Conservation (phyloP, 2,329 filamentous ascomycete genomes). For the Annulohypoxylon truncatum region DNA sequence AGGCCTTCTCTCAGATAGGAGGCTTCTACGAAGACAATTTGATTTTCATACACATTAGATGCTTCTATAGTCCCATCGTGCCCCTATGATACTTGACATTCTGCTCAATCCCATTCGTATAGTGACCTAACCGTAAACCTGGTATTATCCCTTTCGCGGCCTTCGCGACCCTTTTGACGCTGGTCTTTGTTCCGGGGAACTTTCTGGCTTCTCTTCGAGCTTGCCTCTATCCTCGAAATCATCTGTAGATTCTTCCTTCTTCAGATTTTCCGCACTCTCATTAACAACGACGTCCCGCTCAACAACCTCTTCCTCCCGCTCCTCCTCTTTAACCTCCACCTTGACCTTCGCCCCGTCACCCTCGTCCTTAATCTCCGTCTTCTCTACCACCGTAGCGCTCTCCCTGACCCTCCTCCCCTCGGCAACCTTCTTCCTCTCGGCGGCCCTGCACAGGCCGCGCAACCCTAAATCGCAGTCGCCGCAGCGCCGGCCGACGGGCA, state of each 20-base stretch:
- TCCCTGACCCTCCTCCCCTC: constrained; percentile 66
- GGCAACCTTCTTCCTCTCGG: constrained; percentile 72
- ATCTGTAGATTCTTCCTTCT: constrained; percentile 3
- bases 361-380: constrained; percentile 37
- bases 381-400: constrained; percentile 47
- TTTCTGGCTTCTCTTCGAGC: not conserved
- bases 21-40: constrained; percentile 6
- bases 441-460: constrained; percentile 79
- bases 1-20: constrained; percentile 9
- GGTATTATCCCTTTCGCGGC: constrained; percentile 15
- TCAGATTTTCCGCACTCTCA: constrained; percentile 15
- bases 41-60: constrained; percentile 19
- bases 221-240: not conserved
- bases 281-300: constrained; percentile 40
- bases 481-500: constrained; percentile 82
- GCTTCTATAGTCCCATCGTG: not conserved
- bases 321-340: constrained; percentile 18
- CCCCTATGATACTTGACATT: constrained; percentile 17
- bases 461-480: constrained; percentile 86
- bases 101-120: not conserved
- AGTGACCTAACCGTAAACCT: not conserved
- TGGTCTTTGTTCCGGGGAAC: constrained; percentile 7
- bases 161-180: constrained; percentile 11
- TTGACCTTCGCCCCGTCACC: constrained; percentile 43
- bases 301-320: constrained; percentile 48